Evolutionary conservation across 1,284 basidiomycete genomes (phyloP), one percentile per base, ranked within the genome.

Genomic region (Coriolopsis trogii): DNA sequence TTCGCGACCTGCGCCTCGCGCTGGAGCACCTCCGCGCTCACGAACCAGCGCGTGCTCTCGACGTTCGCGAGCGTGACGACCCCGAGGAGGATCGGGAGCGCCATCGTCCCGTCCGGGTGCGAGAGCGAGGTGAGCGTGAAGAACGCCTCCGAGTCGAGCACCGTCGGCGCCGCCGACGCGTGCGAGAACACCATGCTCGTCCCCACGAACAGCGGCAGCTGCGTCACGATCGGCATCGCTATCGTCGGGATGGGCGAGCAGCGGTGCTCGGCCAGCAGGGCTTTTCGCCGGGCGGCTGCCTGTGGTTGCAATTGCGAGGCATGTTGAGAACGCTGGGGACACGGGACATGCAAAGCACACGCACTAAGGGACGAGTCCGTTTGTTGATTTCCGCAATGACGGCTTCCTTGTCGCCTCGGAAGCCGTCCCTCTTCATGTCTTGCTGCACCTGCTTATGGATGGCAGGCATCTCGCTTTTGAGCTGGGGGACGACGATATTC

Each of bases 11-110:
- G 66, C 52, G 78, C 76, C 58, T 81, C 78, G 40, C 74, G 70
- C 61, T 79, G 76, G 36, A 75, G 74, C 49, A 82, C 79, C 9
- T 76, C 75, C 6, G 81, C 75, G 28, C 74, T 80, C 67, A 84
- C 74, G 55, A 88, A 80, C 87, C 86, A 89, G 40, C 78, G 80
- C 28, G 82, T 78, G 15, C 87, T 82, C 63, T 93, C 91, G 9
- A 91, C 85, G 56, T 91, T 92, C 3, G 84, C 83, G 70, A 93
- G 74, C 13, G 87, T 89, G 28, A 89, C 68, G 41, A 92, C 67
- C 5, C 91, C 90, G 15, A 93, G 75, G 1, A 79, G 71, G 46
- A 93, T 81, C 1, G 91, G 91, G 1, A 93, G 67, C 9, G 79
- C 71, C 61, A 80, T 80, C 0, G 87, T 89, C 13, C 87, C 78